Conservation (phyloP, 2,329 filamentous ascomycete genomes). For the Hyphodiscus sp. region DNA sequence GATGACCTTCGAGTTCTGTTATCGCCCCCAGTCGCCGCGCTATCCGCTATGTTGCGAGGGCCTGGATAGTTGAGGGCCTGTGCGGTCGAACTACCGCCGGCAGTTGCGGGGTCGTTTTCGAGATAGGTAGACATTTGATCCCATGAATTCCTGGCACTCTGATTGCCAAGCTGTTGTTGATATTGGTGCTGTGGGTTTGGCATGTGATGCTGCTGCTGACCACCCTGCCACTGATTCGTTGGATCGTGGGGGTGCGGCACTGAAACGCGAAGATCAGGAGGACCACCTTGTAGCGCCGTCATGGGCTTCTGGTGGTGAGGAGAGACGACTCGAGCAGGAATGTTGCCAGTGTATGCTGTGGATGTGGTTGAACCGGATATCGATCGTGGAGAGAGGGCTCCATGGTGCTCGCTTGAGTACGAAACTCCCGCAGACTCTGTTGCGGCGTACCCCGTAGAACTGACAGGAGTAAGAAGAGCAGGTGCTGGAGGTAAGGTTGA, state of each 20-base stretch:
- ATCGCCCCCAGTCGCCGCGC: conserved; percentile 18
- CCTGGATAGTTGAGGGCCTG: conserved; percentile 18
- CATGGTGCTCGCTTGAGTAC: conserved; percentile 27
- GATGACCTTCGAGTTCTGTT: conserved; percentile 21
- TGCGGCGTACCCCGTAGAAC: conserved; percentile 27
- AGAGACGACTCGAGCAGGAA: conserved; percentile 24
- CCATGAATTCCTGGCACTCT: conserved; percentile 25
- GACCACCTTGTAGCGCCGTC: conserved; percentile 17
- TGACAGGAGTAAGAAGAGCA: conserved; percentile 28
- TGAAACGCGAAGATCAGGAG: conserved; percentile 25
- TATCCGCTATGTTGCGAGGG: conserved; percentile 20
- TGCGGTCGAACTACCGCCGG: conserved; percentile 21
- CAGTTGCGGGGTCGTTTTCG: conserved; percentile 24
- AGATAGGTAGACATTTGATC: conserved; percentile 28
- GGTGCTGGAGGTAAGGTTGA: conserved; percentile 27
- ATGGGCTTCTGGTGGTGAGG: conserved; percentile 25
- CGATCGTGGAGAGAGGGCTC: conserved; percentile 27
- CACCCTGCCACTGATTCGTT: conserved; percentile 22
- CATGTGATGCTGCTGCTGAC: conserved; percentile 26
- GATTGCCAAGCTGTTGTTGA: conserved; percentile 17
- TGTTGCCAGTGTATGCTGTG: conserved; percentile 19
- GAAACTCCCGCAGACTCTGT: conserved; percentile 23
- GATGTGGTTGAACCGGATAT: conserved; percentile 26
- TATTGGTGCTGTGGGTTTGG: conserved; percentile 17
- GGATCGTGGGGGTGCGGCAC: conserved; percentile 23